phyloP scores from a whole-genome alignment of 2,329 filamentous ascomycete genomes.

The Fusarium solani-melongenae region DNA sequence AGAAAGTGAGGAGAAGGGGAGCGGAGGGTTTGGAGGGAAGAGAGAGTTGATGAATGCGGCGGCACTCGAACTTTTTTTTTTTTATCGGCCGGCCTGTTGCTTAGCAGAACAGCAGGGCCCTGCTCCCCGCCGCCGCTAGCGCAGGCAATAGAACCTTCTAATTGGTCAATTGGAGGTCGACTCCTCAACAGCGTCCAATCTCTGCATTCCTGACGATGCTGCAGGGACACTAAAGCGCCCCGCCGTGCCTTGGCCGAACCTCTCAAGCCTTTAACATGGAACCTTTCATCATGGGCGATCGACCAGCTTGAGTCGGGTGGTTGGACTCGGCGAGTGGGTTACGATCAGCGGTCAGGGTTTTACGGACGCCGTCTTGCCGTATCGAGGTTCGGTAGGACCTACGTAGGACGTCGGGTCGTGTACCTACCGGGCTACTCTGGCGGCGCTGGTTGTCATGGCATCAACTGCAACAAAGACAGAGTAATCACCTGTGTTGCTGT shows the following conservation, averaged over 20 bases:
- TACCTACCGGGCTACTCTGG: not conserved
- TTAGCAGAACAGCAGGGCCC: slow-evolving; percentile 17
- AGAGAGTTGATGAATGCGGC: slow-evolving; percentile 35
- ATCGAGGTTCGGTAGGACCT: too few species aligned
- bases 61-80: slow-evolving; percentile 45
- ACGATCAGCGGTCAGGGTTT: slow-evolving; percentile 43
- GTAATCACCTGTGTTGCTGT: not conserved
- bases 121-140: slow-evolving; percentile 29
- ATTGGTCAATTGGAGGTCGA: slow-evolving; percentile 41
- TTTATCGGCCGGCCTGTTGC: slow-evolving; percentile 27
- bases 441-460: slow-evolving; percentile 34
- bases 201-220: slow-evolving; percentile 25
- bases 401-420: too few species aligned
- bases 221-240: slow-evolving; percentile 43
- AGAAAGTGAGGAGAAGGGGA: slow-evolving; percentile 28
- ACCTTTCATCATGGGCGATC: slow-evolving; percentile 37
- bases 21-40: slow-evolving; percentile 37
- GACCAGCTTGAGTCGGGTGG: slow-evolving; percentile 26
- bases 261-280: slow-evolving; percentile 39
- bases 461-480: slow-evolving; percentile 5
- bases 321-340: slow-evolving; percentile 30
- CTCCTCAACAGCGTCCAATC: slow-evolving; percentile 33
- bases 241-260: slow-evolving; percentile 40
- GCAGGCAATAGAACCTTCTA: not conserved
- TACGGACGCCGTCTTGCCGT: not conserved